Base-by-base conservation (phyloP, 2,329 filamentous ascomycete species). In the Phialocephala subalpina region DNA sequence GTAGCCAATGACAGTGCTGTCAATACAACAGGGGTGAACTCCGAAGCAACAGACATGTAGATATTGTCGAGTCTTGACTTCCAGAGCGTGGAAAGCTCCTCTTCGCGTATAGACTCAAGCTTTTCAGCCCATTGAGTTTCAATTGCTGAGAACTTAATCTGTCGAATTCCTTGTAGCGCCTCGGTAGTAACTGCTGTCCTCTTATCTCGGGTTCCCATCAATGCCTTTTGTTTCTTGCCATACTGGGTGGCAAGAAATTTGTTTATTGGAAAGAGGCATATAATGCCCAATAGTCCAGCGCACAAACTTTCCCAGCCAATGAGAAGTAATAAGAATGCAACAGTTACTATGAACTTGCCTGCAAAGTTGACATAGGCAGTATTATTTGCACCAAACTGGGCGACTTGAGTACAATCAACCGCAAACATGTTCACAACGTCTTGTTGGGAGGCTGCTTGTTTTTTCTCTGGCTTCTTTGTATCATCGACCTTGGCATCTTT, bases 131-230 rank as follows among this genome's bases (percentile, higher is more conserved):
- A 94, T 71, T 91, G 86, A 33, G 81, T 79, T 76, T 94, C 92
- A 2, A 92, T 79, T 0, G 92, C 92, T 0, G 91, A 90, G 71
- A 94, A 93, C 74, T 94, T 94, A 79, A 94, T 92, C 76, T 94
- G 92, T 1, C 92, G 86, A 69, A 94, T 94, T 8, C 92, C 92
- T 69, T 90, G 85, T 0, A 94, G 80, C 0, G 89, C 90, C 76
- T 94, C 92, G 1, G 90, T 91, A 36, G 94, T 84, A 18, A 93
- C 84, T 0, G 86, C 87, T 76, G 93, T 84, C 78, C 93, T 94
- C 65, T 88, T 84, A 74, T 94, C 92, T 47, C 92, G 84, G 38
- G 88, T 82, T 74, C 89, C 90, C 90, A 94, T 94, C 62, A 94
- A 77, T 49, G 81, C 79, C 62, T 90, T 88, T 73, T 93, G 89